Evolutionary conservation across 2,329 filamentous ascomycete species (phyloP).

Genomic region (Exophiala alcalophila): DNA sequence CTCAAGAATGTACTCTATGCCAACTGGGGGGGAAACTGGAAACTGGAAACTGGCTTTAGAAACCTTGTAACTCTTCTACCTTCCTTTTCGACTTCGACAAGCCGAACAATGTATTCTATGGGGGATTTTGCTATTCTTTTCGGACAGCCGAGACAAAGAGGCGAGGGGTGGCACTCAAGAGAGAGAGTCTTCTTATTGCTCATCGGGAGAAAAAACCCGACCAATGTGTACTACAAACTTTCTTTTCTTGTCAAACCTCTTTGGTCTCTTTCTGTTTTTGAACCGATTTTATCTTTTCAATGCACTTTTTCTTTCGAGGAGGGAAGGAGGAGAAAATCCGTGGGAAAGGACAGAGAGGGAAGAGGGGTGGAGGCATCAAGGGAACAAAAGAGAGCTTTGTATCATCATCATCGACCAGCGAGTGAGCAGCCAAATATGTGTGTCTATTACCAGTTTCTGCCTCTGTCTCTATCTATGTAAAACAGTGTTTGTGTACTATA

Average conservation of each 20-base stretch:
- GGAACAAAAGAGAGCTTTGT: no score
- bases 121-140: no score
- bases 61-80: conserved; percentile 17
- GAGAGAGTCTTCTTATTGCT: background rate
- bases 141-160: background rate
- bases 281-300: conserved; percentile 1
- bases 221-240: no score
- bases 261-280: conserved; percentile 2
- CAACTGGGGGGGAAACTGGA: no score
- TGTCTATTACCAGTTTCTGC: no score
- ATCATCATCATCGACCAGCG: no score
- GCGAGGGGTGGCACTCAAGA: background rate
- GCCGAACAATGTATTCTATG: conserved; percentile 22
- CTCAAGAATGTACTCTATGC: conserved; percentile 21
- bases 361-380: no score
- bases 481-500: no score
- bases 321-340: background rate
- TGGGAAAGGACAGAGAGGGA: background rate
- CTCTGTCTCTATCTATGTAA: no score
- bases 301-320: conserved; percentile 1
- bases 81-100: conserved; percentile 12
- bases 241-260: conserved; percentile 2
- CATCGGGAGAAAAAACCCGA: conserved; percentile 1
- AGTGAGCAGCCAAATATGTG: no score
- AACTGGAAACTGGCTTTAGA: conserved; percentile 20